Evolutionary conservation across 73 alveolate genomes (phyloP).

Genomic region (Urostyla sp.): DNA sequence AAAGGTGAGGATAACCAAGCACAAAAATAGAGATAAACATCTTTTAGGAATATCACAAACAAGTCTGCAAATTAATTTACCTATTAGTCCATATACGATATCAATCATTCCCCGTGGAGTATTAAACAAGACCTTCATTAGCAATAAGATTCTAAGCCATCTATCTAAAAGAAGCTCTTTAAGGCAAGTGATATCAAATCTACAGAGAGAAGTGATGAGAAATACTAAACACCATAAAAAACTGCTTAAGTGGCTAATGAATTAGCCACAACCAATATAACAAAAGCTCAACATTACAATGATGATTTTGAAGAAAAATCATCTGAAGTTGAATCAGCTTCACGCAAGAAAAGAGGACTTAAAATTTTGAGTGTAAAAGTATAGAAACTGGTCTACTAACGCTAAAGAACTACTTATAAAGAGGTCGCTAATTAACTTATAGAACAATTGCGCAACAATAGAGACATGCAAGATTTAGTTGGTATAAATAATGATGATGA

Average conservation of each 20-base stretch:
- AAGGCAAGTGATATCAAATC: not conserved
- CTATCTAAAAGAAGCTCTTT: not conserved
- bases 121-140: not conserved
- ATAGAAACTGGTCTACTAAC: constrained; percentile 69
- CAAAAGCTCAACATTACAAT: not conserved
- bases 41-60: too few species aligned
- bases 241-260: not conserved
- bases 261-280: not conserved
- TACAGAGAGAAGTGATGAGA: not conserved
- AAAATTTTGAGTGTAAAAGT: constrained; percentile 79
- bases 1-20: too few species aligned
- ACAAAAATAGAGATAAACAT: too few species aligned
- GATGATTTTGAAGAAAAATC: constrained; percentile 7
- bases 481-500: constrained; percentile 24
- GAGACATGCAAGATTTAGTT: not conserved
- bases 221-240: not conserved
- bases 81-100: not conserved
- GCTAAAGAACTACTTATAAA: constrained; percentile 73
- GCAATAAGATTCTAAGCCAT: not conserved
- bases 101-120: not conserved
- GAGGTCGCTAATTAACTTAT: constrained; percentile 85
- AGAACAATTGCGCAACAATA: constrained; percentile 41
- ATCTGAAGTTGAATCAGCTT: constrained; percentile 34
- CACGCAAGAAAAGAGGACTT: constrained; percentile 73
- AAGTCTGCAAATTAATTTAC: too few species aligned